Evolutionary conservation across 2,329 filamentous ascomycete species (phyloP), one percentile per base, ranked within the genome.

Genomic region (Fusarium agapanthi): DNA sequence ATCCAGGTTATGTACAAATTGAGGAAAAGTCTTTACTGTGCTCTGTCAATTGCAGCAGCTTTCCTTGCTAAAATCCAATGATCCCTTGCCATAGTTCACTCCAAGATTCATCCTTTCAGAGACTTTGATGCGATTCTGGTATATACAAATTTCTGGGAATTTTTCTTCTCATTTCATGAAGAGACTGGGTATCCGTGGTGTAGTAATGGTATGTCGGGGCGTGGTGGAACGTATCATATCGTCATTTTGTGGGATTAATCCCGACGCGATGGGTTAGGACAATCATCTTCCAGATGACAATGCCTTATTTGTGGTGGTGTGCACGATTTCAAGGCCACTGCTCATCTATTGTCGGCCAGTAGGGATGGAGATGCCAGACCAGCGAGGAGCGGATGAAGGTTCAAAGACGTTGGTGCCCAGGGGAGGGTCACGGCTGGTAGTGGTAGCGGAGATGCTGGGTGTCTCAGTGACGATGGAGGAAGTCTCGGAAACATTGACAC

Each of bases 341-440:
- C 6, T 20, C 4, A 24, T 58, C 28, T 45, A 69, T 65, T 69
- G 59, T 5, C 66, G 66, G 40, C 59, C 22, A n/a, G 65, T 6
- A 22, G 66, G 40, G 15, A 69, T 57, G 13, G 61, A 65, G 26
- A 69, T 59, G 7, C 66, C 69, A 15, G 74, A 75, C 74, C 74
- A 75, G 16, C 74, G 74, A 56, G 74, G 74, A n/a, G 74, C 74
- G 6, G 60, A 43, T 14, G 71, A 63, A 11, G 71, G 73, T 26
- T 75, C 74, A 35, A 75, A 76, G 26, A 53, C 74, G 11, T 68
- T 65, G 11, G 74, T 75, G 8, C 74, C 74, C 58, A 75, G 50
- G 18, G 73, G 73, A 59, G 74, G 74, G 13, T 75, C 73, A 32
- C 74, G 73, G 59, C 55, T 71, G 30, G 58, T 63, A 7, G 43